These are phyloP conservation scores for Pulveroboletus frians DNA, from an alignment of 768 basidiomycete species.

Conservation along the genomic window DNA sequence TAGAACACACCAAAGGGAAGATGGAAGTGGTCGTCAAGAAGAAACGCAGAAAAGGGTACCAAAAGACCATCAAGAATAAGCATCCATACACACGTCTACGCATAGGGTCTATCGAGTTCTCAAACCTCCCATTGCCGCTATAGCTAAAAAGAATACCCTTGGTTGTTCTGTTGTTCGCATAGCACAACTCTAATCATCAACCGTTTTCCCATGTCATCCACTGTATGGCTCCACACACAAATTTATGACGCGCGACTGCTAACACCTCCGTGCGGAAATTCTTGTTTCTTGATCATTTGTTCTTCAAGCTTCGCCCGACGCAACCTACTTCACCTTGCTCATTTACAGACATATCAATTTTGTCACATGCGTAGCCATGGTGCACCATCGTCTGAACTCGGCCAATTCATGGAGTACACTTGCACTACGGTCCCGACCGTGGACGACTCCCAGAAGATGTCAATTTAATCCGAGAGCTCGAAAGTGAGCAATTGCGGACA, in stretches of 20 bases:
- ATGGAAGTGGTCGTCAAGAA: conserved; percentile 94
- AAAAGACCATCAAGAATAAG: conserved; percentile 89
- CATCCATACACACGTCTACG: conserved; percentile 93
- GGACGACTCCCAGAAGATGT: not conserved
- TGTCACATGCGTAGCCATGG: not conserved
- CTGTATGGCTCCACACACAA: not conserved
- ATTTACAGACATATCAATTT: not conserved
- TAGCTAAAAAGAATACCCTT: conserved; percentile 3
- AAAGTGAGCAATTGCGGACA: not conserved
- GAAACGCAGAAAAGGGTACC: conserved; percentile 97
- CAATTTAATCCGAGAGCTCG: not conserved
- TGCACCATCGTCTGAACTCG: not conserved
- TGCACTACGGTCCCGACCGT: not conserved
- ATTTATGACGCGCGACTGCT: not conserved
- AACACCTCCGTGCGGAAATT: not conserved
- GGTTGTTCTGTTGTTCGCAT: not conserved
- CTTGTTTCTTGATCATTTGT: not conserved
- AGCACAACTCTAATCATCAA: conserved; percentile 3
- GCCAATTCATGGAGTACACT: not conserved
- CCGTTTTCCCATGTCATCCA: not conserved
- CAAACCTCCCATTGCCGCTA: conserved; percentile 29
- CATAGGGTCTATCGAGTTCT: conserved; percentile 72
- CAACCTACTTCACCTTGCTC: not conserved
- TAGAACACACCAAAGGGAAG: conserved; percentile 93
- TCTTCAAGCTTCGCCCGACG: not conserved